Conservation (phyloP, 768 basidiomycete species). For the Boletus eberwhitei region DNA sequence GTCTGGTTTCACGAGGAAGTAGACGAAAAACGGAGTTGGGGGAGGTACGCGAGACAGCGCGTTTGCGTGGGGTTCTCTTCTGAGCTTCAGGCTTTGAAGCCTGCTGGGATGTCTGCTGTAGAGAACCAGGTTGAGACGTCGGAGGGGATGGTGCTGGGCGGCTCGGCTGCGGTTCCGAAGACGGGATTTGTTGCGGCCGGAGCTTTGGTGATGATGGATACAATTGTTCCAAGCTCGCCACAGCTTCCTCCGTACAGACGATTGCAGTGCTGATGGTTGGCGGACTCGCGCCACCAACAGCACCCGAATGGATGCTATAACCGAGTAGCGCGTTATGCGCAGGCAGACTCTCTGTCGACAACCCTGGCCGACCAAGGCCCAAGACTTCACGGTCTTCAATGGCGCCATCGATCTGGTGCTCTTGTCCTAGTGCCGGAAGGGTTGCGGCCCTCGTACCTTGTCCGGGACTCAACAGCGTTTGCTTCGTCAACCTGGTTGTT, state of each 20-base stretch:
- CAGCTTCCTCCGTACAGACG: background rate
- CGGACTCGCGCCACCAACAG: background rate
- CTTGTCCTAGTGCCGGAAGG: constrained; percentile 25
- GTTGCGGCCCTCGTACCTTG: constrained; percentile 31
- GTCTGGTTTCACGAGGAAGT: constrained; percentile 88
- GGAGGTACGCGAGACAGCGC: constrained; percentile 24
- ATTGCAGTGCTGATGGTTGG: constrained; percentile 2
- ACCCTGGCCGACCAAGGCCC: constrained; percentile 69
- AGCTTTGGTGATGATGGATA: constrained; percentile 5
- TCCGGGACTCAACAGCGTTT: constrained; percentile 21
- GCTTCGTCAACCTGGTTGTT: constrained; percentile 17
- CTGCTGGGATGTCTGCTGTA: background rate
- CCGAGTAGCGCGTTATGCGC: constrained; percentile 4
- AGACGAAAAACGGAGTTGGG: constrained; percentile 93
- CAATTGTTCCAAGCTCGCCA: constrained; percentile 1
- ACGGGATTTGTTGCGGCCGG: constrained; percentile 6
- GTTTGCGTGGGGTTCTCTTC: constrained; percentile 30
- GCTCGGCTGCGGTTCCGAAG: constrained; percentile 20
- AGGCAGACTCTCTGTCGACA: constrained; percentile 71
- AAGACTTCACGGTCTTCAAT: constrained; percentile 25
- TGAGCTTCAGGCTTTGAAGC: constrained; percentile 45
- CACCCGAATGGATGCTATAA: background rate
- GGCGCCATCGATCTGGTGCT: background rate
- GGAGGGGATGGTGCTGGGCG: constrained; percentile 27
- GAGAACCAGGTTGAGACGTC: constrained; percentile 9